A percentile compares a stretch with the other conserved stretches of the same genome.
Evolutionary conservation across 2,329 filamentous ascomycete genomes (phyloP).

Genomic region (Phialophora macrospora): DNA sequence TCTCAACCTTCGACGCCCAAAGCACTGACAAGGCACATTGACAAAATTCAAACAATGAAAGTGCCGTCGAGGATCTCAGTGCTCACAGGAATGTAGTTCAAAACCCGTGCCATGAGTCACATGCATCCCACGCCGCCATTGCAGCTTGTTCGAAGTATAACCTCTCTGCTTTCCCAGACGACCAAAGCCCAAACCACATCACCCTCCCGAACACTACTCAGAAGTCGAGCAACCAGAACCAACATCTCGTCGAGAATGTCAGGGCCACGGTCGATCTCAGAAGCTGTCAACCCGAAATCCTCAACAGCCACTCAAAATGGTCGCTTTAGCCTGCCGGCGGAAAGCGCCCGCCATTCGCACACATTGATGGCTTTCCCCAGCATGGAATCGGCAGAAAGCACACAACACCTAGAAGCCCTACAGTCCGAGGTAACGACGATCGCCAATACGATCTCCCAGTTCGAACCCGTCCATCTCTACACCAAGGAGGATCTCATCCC

Average conservation of each 20-base stretch:
- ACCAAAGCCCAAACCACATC: neutral
- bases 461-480: slow-evolving; percentile 44
- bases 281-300: neutral
- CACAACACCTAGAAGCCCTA: slow-evolving; percentile 15
- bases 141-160: neutral
- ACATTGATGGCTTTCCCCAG: slow-evolving; percentile 26
- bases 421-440: slow-evolving; percentile 22
- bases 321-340: slow-evolving; percentile 22
- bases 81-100: neutral
- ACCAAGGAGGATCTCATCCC: slow-evolving; percentile 39
- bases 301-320: slow-evolving; percentile 4
- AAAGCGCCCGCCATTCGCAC: slow-evolving; percentile 13
- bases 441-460: slow-evolving; percentile 26
- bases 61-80: neutral
- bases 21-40: neutral
- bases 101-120: neutral
- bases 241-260: neutral
- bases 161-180: neutral
- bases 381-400: slow-evolving; percentile 13
- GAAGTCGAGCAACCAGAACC: neutral
- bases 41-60: neutral
- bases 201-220: neutral
- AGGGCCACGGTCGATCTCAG: neutral
- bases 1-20: neutral
- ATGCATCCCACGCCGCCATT: neutral